Evolutionary conservation across 441 rosid genomes (phyloP), one percentile per base, ranked within the genome.

Genomic region (Lepidium campestre): DNA sequence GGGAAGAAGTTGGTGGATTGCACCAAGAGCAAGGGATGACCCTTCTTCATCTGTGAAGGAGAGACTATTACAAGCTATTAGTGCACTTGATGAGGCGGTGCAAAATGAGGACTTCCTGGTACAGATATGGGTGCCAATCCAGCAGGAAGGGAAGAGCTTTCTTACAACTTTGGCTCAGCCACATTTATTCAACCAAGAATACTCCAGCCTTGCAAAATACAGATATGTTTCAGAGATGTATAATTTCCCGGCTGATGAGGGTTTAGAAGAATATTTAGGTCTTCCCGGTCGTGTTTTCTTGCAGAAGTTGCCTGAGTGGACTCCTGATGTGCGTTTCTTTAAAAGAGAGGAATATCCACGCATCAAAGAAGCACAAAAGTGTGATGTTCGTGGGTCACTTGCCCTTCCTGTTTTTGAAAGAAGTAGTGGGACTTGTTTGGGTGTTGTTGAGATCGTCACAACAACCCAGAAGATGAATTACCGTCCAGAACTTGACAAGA

Each of bases 131-230:
- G 89, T 91, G 73, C 96, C 97, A 12, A 65, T 87, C 40, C 80
- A 80, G 40, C 82, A 68, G 63, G 97, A 67, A 64, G 95, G 90
- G 49, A 87, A 80, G 65, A 62, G 79, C 25, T 80, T 93, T 37
- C 92, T 93, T 36, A 84, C 96, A 15, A 93, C 99, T n/a, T 59
- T 49, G 61, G 82, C 75, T 48, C 99, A 93, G 77, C 97, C 99
- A 13, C 85, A 76, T 57, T 75, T 77, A 22, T 72, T 81, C 39
- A 81, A 77, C 71, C 76, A 81, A 23, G 73, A 67, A 31, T 78
- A 78, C 77, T 68, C 68, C 53, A 86, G 85, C 65, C 93, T 91
- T 35, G 75, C 72, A 53, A 69, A 65, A 56, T 91, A 88, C 69
- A 77, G 97, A 72, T 69, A 74, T 72, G 85, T 84, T 72, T 88